These are phyloP conservation scores for Jackrogersella minutella DNA, from an alignment of 495 filamentous ascomycete genomes.

Conservation along the genomic window DNA sequence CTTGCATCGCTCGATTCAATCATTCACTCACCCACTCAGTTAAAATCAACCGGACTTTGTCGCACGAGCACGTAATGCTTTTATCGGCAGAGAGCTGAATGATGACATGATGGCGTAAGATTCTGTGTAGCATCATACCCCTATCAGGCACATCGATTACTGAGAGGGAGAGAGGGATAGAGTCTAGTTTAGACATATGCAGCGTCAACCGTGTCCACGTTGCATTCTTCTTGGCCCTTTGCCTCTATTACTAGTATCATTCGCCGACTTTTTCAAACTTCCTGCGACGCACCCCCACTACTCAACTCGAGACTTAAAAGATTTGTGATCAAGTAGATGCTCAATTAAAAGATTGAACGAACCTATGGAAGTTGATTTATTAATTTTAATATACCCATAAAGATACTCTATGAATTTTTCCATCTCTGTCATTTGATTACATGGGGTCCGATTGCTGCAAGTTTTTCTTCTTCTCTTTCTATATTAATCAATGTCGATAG, in stretches of 20 bases:
- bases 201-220: slow-evolving; percentile 32
- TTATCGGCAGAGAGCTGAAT: slow-evolving; percentile 31
- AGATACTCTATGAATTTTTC: no score
- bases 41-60: slow-evolving; percentile 16
- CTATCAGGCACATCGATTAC: slow-evolving; percentile 32
- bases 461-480: no score
- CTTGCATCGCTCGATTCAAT: slow-evolving; percentile 20
- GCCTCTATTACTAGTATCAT: slow-evolving; percentile 16
- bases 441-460: neutral
- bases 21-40: slow-evolving; percentile 5
- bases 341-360: no score
- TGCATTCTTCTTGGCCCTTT: slow-evolving; percentile 29
- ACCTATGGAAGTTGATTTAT: no score
- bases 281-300: slow-evolving; percentile 26
- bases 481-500: slow-evolving; percentile 30
- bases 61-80: slow-evolving; percentile 38
- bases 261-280: slow-evolving; percentile 23
- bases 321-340: no score
- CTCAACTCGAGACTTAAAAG: slow-evolving; percentile 31
- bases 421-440: neutral
- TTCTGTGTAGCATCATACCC: slow-evolving; percentile 34
- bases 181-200: slow-evolving; percentile 37
- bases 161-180: slow-evolving; percentile 24
- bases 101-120: slow-evolving; percentile 44
- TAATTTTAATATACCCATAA: no score